Conservation (phyloP, 1,284 basidiomycete species). For the Pseudozyma sp. region DNA sequence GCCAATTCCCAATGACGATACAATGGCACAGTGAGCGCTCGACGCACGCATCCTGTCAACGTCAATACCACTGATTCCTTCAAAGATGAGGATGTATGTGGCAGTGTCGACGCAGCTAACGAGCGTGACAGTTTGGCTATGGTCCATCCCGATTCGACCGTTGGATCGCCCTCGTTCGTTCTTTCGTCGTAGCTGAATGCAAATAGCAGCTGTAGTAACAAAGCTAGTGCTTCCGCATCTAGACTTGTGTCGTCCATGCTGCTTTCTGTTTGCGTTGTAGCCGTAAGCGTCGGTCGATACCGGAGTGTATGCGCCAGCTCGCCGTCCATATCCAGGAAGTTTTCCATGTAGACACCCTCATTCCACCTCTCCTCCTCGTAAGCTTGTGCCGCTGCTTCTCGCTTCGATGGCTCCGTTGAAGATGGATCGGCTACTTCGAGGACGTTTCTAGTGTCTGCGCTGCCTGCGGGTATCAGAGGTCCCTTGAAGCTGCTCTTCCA, state of each 20-base stretch:
- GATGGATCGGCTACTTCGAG: slow-evolving; percentile 43
- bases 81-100: neutral
- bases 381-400: slow-evolving; percentile 12
- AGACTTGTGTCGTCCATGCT: neutral
- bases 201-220: slow-evolving; percentile 36
- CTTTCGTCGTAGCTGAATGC: slow-evolving; percentile 44
- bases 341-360: slow-evolving; percentile 50
- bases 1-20: slow-evolving; percentile 47
- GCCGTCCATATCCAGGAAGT: slow-evolving; percentile 41
- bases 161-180: slow-evolving; percentile 44
- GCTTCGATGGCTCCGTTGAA: slow-evolving; percentile 9
- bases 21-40: slow-evolving; percentile 30
- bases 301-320: slow-evolving; percentile 23
- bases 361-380: slow-evolving; percentile 43
- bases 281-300: slow-evolving; percentile 6
- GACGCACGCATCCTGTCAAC: slow-evolving; percentile 22
- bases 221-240: slow-evolving; percentile 18
- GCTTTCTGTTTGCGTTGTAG: neutral
- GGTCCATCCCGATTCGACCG: slow-evolving; percentile 51
- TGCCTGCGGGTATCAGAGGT: slow-evolving; percentile 22
- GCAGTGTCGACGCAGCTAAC: slow-evolving; percentile 15
- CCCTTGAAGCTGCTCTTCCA: slow-evolving; percentile 15
- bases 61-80: slow-evolving; percentile 10
- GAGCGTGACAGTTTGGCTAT: slow-evolving; percentile 41
- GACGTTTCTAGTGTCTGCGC: slow-evolving; percentile 19